Conservation (phyloP, 805 yeast genomes). For the Starmerella powellii region DNA sequence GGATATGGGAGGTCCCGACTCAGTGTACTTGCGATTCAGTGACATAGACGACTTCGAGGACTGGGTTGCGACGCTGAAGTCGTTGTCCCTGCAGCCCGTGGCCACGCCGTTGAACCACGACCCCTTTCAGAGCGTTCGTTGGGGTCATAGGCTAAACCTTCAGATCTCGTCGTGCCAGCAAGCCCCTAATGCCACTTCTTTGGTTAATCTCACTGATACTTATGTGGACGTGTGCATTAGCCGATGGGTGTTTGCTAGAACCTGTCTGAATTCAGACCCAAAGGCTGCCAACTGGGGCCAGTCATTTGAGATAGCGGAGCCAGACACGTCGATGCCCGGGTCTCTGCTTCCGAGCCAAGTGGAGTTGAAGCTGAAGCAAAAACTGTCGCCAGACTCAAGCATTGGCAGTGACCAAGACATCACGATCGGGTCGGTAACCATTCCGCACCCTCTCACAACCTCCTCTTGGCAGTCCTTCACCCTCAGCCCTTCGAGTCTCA, state of each 20-base stretch:
- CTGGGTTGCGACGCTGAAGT: constrained; percentile 26
- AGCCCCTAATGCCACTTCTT: background rate
- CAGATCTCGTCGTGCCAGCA: constrained; percentile 5
- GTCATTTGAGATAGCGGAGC: constrained; percentile 44
- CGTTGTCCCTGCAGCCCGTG: constrained; percentile 23
- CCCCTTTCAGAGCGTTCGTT: constrained; percentile 16
- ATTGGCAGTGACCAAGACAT: constrained; percentile 6
- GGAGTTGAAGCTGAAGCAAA: constrained; percentile 11
- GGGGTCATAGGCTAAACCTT: constrained; percentile 5
- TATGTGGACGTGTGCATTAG: constrained; percentile 66
- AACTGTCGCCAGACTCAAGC: background rate
- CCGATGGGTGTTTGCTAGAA: constrained; percentile 66
- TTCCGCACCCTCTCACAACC: background rate
- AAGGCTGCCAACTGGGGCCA: constrained; percentile 75
- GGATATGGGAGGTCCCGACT: constrained; percentile 21
- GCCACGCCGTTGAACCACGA: constrained; percentile 19
- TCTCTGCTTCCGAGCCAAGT: constrained; percentile 15
- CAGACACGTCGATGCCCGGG: constrained; percentile 35
- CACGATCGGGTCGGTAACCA: constrained; percentile 8
- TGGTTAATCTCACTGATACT: constrained; percentile 21
- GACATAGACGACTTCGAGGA: constrained; percentile 26
- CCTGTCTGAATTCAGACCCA: constrained; percentile 45
- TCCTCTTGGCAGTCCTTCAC: constrained; percentile 3
- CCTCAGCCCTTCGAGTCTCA: background rate
- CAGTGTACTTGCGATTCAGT: constrained; percentile 22